Conservation (phyloP, 192 early-diverging fungal species). For the Neocallimastix lanati region DNA sequence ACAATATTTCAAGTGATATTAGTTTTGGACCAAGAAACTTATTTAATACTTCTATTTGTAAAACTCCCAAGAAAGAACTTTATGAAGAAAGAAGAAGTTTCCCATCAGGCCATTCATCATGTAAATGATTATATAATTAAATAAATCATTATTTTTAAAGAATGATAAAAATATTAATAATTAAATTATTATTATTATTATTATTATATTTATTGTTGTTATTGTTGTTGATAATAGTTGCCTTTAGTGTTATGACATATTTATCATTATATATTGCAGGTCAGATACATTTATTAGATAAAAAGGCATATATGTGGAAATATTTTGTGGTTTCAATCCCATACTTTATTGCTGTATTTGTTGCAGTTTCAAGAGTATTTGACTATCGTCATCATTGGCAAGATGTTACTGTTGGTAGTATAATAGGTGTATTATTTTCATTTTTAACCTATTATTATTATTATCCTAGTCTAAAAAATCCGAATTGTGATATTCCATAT, state of each 20-base stretch:
- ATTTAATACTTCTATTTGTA: neutral
- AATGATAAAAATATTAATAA: no score
- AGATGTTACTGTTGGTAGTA: slow-evolving; percentile 41
- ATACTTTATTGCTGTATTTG: slow-evolving; percentile 27
- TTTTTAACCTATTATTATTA: neutral
- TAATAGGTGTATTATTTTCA: neutral
- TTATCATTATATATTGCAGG: neutral
- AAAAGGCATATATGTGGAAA: slow-evolving; percentile 48
- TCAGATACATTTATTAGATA: no score
- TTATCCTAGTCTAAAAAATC: neutral
- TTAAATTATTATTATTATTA: no score
- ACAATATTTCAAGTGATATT: neutral
- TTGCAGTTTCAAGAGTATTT: slow-evolving; percentile 42
- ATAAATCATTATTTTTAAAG: no score
- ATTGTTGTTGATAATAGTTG: no score
- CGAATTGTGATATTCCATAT: neutral
- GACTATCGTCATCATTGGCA: slow-evolving; percentile 71
- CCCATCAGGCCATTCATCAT: slow-evolving; percentile 73
- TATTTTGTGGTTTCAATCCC: slow-evolving; percentile 40
- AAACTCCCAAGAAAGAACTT: slow-evolving; percentile 5
- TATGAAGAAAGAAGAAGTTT: slow-evolving; percentile 70
- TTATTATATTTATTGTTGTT: no score
- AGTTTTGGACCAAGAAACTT: neutral
- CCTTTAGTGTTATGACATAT: neutral
- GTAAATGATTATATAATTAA: slow-evolving; percentile 7